Conservation (phyloP, 306 rosid genomes). For the Adenanthera pavonina region DNA sequence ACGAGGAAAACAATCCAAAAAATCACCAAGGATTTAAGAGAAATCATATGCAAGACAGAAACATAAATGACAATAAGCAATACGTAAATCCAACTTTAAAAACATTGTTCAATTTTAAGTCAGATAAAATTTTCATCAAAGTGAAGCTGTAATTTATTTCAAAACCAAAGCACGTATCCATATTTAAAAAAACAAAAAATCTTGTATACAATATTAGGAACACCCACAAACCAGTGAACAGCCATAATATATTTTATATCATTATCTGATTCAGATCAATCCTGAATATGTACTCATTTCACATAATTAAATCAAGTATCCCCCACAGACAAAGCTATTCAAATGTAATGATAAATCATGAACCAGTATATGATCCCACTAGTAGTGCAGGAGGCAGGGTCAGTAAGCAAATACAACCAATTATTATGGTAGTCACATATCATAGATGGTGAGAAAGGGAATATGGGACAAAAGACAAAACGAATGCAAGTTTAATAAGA, state of each 20-base stretch:
- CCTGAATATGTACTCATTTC: not conserved
- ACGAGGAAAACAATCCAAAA: conserved; percentile 30
- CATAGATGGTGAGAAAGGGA: conserved; percentile 11
- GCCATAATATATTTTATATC: conserved; percentile 1
- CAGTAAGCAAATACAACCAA: conserved; percentile 24
- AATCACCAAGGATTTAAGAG: conserved; percentile 20
- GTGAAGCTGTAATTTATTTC: not conserved
- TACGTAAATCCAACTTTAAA: not conserved
- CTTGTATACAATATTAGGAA: not conserved
- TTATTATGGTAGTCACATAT: not conserved
- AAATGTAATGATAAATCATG: not conserved
- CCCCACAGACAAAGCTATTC: not conserved
- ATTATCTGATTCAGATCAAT: not conserved
- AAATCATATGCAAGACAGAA: conserved; percentile 7
- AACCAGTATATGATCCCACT: conserved; percentile 8
- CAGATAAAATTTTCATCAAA: not conserved
- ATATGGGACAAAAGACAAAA: conserved; percentile 12
- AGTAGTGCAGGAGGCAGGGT: conserved; percentile 5
- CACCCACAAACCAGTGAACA: not conserved
- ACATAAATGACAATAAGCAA: not conserved
- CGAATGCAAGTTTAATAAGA: not conserved
- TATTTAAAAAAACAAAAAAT: not conserved
- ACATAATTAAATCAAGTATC: not conserved
- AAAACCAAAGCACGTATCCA: not conserved
- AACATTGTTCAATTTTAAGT: conserved; percentile 2